phyloP scores from a whole-genome alignment of 2,329 filamentous ascomycete genomes.

The Seiridium cupressi region DNA sequence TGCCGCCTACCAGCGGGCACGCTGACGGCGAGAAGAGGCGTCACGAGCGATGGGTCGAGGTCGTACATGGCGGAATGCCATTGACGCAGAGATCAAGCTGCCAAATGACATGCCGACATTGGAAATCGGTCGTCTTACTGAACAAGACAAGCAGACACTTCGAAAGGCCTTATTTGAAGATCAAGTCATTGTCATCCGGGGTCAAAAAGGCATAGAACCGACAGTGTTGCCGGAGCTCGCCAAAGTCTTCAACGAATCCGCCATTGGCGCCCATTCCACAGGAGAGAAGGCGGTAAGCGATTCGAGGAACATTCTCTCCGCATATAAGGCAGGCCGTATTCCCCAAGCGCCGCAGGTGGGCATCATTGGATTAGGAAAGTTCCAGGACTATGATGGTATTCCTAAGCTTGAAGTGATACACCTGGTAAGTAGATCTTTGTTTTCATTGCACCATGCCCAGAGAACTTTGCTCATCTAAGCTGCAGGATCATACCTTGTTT shows the following conservation, averaged over 20 bases:
- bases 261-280: background rate
- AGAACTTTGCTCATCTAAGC: background rate
- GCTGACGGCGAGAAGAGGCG: slow-evolving; percentile 69
- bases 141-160: background rate
- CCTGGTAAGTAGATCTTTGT: background rate
- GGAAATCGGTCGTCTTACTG: background rate
- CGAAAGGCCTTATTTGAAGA: background rate
- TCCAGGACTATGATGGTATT: background rate
- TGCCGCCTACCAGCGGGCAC: slow-evolving; percentile 67
- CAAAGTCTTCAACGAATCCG: slow-evolving; percentile 2
- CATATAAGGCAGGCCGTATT: slow-evolving; percentile 1
- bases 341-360: background rate
- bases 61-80: slow-evolving; percentile 68
- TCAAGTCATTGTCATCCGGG: background rate
- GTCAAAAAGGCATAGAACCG: background rate
- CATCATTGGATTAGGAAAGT: background rate
- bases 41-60: slow-evolving; percentile 71
- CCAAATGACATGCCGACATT: background rate
- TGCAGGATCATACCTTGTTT: background rate
- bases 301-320: background rate
- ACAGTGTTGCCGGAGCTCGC: background rate
- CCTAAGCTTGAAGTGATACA: background rate
- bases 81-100: background rate
- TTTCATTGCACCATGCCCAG: background rate
- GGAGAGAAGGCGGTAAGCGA: slow-evolving; percentile 3